These are phyloP conservation scores for Amylocarpus encephaloides DNA, from an alignment of 2,329 filamentous ascomycete species.

Conservation along the genomic window DNA sequence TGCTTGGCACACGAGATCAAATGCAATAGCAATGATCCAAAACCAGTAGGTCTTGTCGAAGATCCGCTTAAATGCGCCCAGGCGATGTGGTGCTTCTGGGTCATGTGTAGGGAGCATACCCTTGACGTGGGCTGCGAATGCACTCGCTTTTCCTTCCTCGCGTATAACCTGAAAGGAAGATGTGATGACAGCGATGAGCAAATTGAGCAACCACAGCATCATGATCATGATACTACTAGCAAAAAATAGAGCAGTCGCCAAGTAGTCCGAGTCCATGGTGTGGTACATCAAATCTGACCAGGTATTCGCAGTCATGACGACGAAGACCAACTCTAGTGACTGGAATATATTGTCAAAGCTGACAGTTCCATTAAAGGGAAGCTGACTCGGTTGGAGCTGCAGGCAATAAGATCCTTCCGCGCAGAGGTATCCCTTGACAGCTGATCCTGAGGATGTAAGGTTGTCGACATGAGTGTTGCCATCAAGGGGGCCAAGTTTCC, in stretches of 20 bases:
- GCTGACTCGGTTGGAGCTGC: conserved; percentile 53
- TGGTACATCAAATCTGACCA: conserved; percentile 94
- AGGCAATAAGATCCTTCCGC: conserved; percentile 78
- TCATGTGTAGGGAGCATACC: conserved; percentile 23
- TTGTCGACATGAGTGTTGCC: conserved; percentile 28
- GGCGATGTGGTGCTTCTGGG: conserved; percentile 35
- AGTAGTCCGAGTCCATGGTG: conserved; percentile 85
- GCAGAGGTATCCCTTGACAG: conserved; percentile 81
- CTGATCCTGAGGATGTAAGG: conserved; percentile 43
- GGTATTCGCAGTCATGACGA: conserved; percentile 97
- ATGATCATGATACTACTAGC: conserved; percentile 76
- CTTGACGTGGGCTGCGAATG: conserved; percentile 73
- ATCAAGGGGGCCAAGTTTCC: conserved; percentile 46
- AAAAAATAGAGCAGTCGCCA: conserved; percentile 74
- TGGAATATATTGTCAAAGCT: conserved; percentile 94
- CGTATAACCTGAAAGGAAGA: conserved; percentile 97
- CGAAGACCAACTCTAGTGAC: conserved; percentile 89
- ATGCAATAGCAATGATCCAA: conserved; percentile 76
- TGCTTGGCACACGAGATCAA: conserved; percentile 72
- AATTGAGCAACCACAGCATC: conserved; percentile 93
- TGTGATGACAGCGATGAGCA: conserved; percentile 93
- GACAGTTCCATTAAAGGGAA: conserved; percentile 75
- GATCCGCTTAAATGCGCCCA: conserved; percentile 54
- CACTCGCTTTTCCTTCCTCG: conserved; percentile 90
- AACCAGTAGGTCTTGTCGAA: conserved; percentile 69